These are phyloP conservation scores for Eutrema yunnanense DNA, from an alignment of 345 rosid species.

Conservation along the genomic window DNA sequence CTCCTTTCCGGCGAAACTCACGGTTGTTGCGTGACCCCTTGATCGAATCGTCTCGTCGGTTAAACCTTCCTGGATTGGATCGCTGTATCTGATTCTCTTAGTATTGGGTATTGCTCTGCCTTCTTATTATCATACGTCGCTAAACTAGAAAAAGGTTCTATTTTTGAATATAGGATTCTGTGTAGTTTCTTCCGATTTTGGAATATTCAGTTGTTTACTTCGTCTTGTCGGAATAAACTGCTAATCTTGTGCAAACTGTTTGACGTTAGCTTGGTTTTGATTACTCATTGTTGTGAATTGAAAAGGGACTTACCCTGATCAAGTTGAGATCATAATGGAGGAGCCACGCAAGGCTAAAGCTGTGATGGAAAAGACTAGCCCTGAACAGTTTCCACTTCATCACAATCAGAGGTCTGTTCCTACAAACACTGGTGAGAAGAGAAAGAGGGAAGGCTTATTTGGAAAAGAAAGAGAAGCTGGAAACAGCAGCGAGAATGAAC, in stretches of 20 bases:
- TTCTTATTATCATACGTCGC: neutral
- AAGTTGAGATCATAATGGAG: neutral
- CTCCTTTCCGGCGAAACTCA: neutral
- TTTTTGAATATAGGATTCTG: neutral
- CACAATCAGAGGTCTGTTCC: no score
- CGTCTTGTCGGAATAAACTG: neutral
- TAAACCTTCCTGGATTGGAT: neutral
- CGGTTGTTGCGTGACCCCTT: neutral
- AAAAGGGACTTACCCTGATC: neutral
- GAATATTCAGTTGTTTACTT: neutral
- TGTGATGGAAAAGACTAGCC: no score
- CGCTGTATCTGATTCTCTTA: neutral
- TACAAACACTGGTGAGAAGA: no score
- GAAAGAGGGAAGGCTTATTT: no score
- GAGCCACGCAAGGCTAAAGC: no score
- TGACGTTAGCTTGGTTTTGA: neutral
- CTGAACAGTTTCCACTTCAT: no score
- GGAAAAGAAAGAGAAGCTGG: no score
- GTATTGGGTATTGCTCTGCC: neutral
- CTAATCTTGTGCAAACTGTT: neutral
- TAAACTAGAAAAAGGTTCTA: neutral
- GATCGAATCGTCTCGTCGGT: neutral
- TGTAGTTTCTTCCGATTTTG: neutral
- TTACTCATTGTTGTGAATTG: neutral
- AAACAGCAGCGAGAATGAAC: no score